These are phyloP conservation scores for Trichophyton benhamiae DNA, from an alignment of 2,329 filamentous ascomycete genomes.

Conservation along the genomic window DNA sequence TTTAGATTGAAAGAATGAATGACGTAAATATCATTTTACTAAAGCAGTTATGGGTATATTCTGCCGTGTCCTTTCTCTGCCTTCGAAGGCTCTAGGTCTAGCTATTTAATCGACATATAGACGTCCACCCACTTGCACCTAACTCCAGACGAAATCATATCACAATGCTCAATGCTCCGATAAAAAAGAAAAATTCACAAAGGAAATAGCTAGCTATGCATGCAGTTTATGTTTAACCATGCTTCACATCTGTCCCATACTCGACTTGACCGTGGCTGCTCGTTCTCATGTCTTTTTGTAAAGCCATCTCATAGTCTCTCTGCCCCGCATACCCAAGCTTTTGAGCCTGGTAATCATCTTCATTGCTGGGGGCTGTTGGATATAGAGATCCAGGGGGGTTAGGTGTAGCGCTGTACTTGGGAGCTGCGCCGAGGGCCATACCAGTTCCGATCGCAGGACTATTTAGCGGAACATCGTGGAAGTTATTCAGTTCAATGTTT, in stretches of 20 bases:
- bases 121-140: neutral
- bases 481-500: slow-evolving; percentile 19
- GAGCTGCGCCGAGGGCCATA: slow-evolving; percentile 10
- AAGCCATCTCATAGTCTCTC: slow-evolving; percentile 21
- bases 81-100: neutral
- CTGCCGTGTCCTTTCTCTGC: neutral
- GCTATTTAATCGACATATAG: neutral
- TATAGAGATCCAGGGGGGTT: slow-evolving; percentile 5
- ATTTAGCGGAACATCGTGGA: slow-evolving; percentile 29
- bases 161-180: neutral
- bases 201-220: neutral
- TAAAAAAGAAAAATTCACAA: neutral
- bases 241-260: slow-evolving; percentile 26
- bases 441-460: slow-evolving; percentile 14
- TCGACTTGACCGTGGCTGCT: slow-evolving; percentile 27
- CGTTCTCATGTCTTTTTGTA: slow-evolving; percentile 20
- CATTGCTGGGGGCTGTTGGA: neutral
- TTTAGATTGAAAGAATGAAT: neutral
- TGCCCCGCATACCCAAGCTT: slow-evolving; percentile 35
- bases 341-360: slow-evolving; percentile 25
- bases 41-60: neutral
- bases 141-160: neutral
- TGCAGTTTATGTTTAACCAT: slow-evolving; percentile 9
- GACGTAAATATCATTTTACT: neutral
- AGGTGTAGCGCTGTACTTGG: slow-evolving; percentile 17